Conservation (phyloP, 2,329 filamentous ascomycete genomes). For the Ascosphaera aggregata region DNA sequence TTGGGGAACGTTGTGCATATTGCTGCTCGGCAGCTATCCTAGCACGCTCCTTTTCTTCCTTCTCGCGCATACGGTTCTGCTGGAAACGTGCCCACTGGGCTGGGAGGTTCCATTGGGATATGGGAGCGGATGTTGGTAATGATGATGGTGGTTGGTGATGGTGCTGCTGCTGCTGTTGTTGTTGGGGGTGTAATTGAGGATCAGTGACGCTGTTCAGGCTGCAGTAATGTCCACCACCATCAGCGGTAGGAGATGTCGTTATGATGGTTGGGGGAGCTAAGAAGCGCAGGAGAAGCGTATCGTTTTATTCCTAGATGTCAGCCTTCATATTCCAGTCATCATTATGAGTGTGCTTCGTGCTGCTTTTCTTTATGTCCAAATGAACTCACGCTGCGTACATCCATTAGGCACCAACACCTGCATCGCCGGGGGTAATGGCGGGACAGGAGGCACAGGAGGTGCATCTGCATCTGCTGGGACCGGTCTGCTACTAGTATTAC, state of each 20-base stretch:
- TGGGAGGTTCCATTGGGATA: neutral
- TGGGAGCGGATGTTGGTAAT: neutral
- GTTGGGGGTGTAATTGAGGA: conserved; percentile 45
- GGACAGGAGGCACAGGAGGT: conserved; percentile 17
- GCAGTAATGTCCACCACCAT: conserved; percentile 2
- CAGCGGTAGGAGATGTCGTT: conserved; percentile 58
- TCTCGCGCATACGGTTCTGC: neutral
- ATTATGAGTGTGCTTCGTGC: neutral
- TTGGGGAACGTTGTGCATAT: neutral
- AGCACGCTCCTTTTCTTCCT: neutral
- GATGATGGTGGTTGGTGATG: neutral
- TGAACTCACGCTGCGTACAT: conserved; percentile 11
- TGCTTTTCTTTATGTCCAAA: conserved; percentile 3
- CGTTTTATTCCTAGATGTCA: too few species aligned
- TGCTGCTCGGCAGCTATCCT: neutral
- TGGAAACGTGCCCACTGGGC: neutral
- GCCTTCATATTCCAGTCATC: neutral
- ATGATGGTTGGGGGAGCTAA: conserved; percentile 43
- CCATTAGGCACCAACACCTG: neutral
- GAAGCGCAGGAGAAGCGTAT: neutral
- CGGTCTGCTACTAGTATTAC: neutral
- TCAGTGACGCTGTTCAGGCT: conserved; percentile 51
- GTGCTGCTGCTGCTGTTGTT: conserved; percentile 12
- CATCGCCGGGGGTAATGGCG: conserved; percentile 6
- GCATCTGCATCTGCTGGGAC: conserved; percentile 34